phyloP scores from a whole-genome alignment of 306 rosid species.

The Potentilla sterilis region DNA sequence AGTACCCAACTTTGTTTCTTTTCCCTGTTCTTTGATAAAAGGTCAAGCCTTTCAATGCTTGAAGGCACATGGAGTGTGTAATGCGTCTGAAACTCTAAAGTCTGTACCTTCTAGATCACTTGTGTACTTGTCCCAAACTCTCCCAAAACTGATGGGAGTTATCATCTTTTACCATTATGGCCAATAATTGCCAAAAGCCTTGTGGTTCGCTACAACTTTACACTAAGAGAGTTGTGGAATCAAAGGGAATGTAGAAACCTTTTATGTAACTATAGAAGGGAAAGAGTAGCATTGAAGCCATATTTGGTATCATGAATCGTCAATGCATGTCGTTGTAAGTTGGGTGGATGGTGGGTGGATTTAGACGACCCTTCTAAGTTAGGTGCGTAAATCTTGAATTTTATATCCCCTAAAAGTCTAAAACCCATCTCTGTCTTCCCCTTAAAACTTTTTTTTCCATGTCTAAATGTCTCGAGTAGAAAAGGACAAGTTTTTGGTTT shows the following conservation, averaged over 20 bases:
- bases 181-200: neutral
- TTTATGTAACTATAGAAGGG: neutral
- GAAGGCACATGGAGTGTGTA: conserved; percentile 4
- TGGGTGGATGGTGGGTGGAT: conserved; percentile 24
- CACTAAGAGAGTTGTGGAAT: neutral
- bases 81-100: neutral
- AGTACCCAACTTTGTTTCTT: neutral
- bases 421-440: neutral
- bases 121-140: neutral
- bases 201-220: neutral
- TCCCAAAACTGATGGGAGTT: neutral
- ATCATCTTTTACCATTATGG: conserved; percentile 6
- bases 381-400: conserved; percentile 22
- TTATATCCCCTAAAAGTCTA: neutral
- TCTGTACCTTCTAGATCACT: neutral
- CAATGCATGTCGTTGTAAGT: conserved; percentile 19
- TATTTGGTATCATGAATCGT: conserved; percentile 3
- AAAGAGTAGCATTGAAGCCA: neutral
- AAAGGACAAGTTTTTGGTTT: neutral
- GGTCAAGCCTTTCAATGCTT: conserved; percentile 3
- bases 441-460: conserved; percentile 10
- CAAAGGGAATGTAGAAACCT: neutral
- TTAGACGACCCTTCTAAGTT: conserved; percentile 12
- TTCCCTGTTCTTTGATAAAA: neutral
- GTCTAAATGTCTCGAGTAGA: neutral